Evolutionary conservation across 306 rosid species (phyloP).

Genomic region (Cucurbita pepo): DNA sequence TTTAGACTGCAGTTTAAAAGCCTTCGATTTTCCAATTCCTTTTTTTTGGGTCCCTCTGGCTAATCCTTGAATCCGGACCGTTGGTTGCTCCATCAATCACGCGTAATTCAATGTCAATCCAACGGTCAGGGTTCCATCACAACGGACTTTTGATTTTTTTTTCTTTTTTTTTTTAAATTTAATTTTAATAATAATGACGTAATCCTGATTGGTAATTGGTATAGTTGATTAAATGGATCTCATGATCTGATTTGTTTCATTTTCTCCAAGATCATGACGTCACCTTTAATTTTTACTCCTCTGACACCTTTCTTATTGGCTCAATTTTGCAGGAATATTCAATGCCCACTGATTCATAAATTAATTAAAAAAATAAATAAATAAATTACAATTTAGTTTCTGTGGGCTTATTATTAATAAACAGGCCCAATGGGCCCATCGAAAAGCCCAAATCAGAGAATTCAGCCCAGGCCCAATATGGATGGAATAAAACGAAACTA

Average conservation of each 20-base stretch:
- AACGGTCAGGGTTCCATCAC: constrained; percentile 4
- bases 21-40: not conserved
- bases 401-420: not conserved
- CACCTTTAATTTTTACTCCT: not conserved
- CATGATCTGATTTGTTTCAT: not conserved
- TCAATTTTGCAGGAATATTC: not conserved
- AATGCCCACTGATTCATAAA: not conserved
- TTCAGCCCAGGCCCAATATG: not conserved
- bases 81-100: constrained; percentile 3
- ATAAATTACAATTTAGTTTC: not conserved
- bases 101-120: not conserved
- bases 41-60: not conserved
- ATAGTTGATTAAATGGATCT: constrained; percentile 3
- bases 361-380: not conserved
- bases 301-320: not conserved
- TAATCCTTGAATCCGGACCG: constrained; percentile 11
- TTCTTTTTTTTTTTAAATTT: not conserved
- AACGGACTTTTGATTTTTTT: not conserved
- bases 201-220: not conserved
- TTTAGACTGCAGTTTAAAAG: constrained; percentile 13
- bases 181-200: not conserved
- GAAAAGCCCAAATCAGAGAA: not conserved
- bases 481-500: not conserved
- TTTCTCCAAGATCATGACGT: constrained; percentile 1
- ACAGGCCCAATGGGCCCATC: not conserved